Evolutionary conservation across 1,139 yeast species (phyloP).

Genomic region (Debaryomyces subglobosus): DNA sequence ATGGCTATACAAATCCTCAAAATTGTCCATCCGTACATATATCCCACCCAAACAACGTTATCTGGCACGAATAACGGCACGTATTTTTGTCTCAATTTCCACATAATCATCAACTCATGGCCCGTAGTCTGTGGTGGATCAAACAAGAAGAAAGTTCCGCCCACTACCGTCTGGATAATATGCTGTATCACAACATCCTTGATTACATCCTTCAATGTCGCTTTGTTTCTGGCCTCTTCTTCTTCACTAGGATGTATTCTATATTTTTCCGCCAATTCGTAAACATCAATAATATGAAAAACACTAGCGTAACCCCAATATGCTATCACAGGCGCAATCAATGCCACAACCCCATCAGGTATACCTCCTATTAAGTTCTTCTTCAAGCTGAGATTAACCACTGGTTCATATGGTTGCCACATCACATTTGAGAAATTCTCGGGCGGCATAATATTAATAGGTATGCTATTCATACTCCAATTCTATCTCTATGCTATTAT

Average conservation of each 20-base stretch:
- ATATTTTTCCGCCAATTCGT: constrained; percentile 75
- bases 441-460: constrained; percentile 10
- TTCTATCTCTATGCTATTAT: not conserved
- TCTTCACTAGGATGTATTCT: constrained; percentile 93
- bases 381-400: constrained; percentile 24
- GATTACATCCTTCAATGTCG: constrained; percentile 66
- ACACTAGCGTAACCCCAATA: constrained; percentile 80
- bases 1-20: constrained; percentile 65
- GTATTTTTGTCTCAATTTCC: constrained; percentile 57
- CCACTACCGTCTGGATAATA: constrained; percentile 74
- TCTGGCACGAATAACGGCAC: constrained; percentile 47
- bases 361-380: constrained; percentile 55
- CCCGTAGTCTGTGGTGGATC: constrained; percentile 76
- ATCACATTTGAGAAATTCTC: constrained; percentile 13
- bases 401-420: constrained; percentile 15
- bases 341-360: constrained; percentile 74
- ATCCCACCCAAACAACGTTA: constrained; percentile 46
- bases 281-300: constrained; percentile 75
- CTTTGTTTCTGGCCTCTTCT: constrained; percentile 74
- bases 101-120: constrained; percentile 66
- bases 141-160: constrained; percentile 52
- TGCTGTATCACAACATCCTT: constrained; percentile 87
- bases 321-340: constrained; percentile 73
- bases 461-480: constrained; percentile 1
- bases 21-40: constrained; percentile 63